These are phyloP conservation scores for Angophora floribunda DNA, from an alignment of 345 rosid species.

Conservation along the genomic window DNA sequence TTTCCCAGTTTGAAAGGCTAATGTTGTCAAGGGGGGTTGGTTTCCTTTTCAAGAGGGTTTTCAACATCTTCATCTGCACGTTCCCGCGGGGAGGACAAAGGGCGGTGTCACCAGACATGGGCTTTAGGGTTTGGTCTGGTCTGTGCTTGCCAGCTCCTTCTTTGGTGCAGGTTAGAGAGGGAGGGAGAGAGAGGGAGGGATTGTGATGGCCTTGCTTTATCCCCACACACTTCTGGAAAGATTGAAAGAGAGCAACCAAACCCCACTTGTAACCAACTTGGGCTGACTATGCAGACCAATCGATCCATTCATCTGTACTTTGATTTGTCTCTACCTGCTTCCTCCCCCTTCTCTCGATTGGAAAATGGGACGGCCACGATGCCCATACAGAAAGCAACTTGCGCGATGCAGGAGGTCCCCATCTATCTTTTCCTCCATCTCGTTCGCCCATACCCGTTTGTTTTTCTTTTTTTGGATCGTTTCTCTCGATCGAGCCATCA, in stretches of 20 bases:
- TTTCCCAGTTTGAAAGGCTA: not conserved
- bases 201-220: not conserved
- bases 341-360: not conserved
- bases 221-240: not conserved
- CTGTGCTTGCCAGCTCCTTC: slow-evolving; percentile 15
- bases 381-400: not conserved
- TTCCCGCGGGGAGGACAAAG: not conserved
- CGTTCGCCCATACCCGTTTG: not conserved
- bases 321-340: slow-evolving; percentile 9
- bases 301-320: slow-evolving; percentile 7
- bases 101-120: not conserved
- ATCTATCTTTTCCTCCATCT: not conserved
- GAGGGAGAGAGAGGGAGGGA: not conserved
- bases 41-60: not conserved
- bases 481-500: not conserved
- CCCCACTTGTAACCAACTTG: not conserved
- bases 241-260: not conserved
- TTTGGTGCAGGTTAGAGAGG: not conserved
- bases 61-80: not conserved
- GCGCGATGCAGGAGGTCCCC: not conserved
- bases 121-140: not conserved
- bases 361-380: not conserved
- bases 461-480: not conserved
- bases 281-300: not conserved
- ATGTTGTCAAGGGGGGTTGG: not conserved